Percentiles rank a stretch among this genome's conserved stretches.
Conservation (phyloP, 2,329 filamentous ascomycete species). For the Pseudogymnoascus sp. region DNA sequence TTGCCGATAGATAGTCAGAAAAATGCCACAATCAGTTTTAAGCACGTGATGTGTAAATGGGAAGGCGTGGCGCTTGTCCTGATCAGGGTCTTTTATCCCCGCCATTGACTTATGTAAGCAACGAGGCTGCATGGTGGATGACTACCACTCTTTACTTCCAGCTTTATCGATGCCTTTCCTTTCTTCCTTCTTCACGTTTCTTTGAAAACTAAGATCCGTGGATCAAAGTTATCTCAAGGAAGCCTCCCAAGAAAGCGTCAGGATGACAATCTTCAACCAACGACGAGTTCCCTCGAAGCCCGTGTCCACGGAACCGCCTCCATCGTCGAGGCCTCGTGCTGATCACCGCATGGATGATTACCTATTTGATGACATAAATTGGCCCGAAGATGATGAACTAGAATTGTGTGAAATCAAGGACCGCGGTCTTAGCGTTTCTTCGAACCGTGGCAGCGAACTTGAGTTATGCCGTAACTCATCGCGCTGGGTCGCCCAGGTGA, state of each 20-base stretch:
- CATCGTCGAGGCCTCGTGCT: constrained; percentile 1
- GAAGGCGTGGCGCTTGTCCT: constrained; percentile 7
- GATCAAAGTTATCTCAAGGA: not conserved
- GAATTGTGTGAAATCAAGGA: not conserved
- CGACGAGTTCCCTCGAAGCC: not conserved
- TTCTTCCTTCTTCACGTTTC: not conserved
- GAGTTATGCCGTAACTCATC: not conserved
- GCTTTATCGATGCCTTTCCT: constrained; percentile 1
- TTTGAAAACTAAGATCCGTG: not conserved
- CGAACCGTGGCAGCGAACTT: not conserved
- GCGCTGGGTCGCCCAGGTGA: not conserved
- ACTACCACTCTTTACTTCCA: not conserved
- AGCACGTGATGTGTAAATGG: constrained; percentile 8
- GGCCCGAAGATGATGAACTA: constrained; percentile 4
- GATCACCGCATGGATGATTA: not conserved
- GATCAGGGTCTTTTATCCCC: not conserved
- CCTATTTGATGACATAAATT: constrained; percentile 10
- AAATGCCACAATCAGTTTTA: not conserved
- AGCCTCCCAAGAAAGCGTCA: not conserved
- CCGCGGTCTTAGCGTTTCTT: not conserved
- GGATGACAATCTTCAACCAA: not conserved
- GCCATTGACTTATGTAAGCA: not conserved
- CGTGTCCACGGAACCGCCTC: not conserved
- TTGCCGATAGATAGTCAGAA: not conserved
- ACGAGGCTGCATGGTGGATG: not conserved